phyloP scores from a whole-genome alignment of 495 filamentous ascomycete genomes.

The Podospora sp. region DNA sequence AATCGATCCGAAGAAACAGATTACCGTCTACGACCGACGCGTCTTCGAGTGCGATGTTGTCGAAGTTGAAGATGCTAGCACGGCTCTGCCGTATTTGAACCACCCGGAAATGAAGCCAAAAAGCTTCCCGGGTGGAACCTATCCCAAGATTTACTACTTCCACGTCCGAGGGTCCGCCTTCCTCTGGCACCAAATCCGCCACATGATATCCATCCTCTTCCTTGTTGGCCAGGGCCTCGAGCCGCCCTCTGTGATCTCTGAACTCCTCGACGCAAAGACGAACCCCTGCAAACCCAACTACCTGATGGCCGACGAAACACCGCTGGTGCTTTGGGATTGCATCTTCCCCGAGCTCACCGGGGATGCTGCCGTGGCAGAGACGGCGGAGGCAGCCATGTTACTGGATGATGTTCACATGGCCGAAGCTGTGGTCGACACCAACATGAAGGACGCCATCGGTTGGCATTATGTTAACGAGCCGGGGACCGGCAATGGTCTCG shows the following conservation, averaged over 20 bases:
- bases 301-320: slow-evolving; percentile 84
- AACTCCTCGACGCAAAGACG: slow-evolving; percentile 70
- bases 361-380: background rate
- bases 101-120: slow-evolving; percentile 17
- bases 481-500: slow-evolving; percentile 61
- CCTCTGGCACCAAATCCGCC: slow-evolving; percentile 95
- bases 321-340: slow-evolving; percentile 94
- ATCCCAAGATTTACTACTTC: slow-evolving; percentile 80
- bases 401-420: slow-evolving; percentile 36
- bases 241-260: slow-evolving; percentile 65
- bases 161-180: slow-evolving; percentile 89
- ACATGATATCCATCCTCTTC: slow-evolving; percentile 87
- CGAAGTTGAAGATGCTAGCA: slow-evolving; percentile 56
- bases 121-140: background rate
- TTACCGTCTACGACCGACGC: slow-evolving; percentile 74
- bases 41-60: slow-evolving; percentile 79
- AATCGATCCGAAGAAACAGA: slow-evolving; percentile 81
- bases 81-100: slow-evolving; percentile 48
- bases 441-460: slow-evolving; percentile 59
- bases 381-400: slow-evolving; percentile 21
- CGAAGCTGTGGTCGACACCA: slow-evolving; percentile 38
- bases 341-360: slow-evolving; percentile 64
- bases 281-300: slow-evolving; percentile 78
- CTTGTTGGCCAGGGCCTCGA: slow-evolving; percentile 90
- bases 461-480: slow-evolving; percentile 77